Evolutionary conservation across 2,329 filamentous ascomycete species (phyloP).

Genomic region (Fusarium compactum): DNA sequence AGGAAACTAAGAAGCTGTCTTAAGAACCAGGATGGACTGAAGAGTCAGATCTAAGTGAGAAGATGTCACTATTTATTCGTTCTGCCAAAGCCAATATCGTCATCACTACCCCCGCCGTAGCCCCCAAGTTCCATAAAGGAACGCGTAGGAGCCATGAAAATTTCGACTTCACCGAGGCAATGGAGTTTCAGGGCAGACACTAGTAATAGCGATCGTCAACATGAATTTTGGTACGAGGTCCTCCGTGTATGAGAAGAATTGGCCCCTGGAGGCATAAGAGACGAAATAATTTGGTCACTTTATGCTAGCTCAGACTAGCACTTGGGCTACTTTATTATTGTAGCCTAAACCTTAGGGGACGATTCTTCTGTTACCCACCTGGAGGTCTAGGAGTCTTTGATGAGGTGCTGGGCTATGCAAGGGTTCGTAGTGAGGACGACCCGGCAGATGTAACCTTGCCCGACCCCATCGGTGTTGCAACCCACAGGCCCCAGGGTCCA

Average conservation of each 20-base stretch:
- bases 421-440: slow-evolving; percentile 1
- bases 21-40: not conserved
- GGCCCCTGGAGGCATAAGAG: too few species aligned
- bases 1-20: not conserved
- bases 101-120: not conserved
- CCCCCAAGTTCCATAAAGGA: not conserved
- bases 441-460: slow-evolving; percentile 11
- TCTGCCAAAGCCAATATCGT: not conserved
- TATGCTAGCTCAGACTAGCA: too few species aligned
- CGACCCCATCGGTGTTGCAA: not conserved
- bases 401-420: not conserved
- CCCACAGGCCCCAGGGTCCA: not conserved
- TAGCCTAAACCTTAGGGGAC: too few species aligned
- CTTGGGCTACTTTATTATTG: too few species aligned
- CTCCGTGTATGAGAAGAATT: too few species aligned
- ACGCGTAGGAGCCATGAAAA: slow-evolving; percentile 4
- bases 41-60: not conserved
- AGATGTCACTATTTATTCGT: slow-evolving; percentile 23
- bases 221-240: not conserved
- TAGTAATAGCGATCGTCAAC: slow-evolving; percentile 20
- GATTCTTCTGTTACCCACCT: too few species aligned
- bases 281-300: too few species aligned
- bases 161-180: slow-evolving; percentile 6
- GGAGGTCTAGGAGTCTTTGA: not conserved
- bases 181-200: slow-evolving; percentile 12